Conservation (phyloP, 2,329 filamentous ascomycete species). For the Diaporthe velutina region DNA sequence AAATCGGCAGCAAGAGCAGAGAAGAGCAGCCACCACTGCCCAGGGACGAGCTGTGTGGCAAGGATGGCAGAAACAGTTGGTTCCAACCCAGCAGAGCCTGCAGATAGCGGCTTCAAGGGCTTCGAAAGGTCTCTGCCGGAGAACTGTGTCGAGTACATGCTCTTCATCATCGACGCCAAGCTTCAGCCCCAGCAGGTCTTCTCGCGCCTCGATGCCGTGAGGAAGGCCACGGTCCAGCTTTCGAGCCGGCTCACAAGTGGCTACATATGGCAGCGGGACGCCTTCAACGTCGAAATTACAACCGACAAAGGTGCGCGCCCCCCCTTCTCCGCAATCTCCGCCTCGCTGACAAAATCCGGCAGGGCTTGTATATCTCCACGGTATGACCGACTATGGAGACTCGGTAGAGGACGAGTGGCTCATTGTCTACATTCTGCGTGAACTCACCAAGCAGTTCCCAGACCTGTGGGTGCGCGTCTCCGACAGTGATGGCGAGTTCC, state of each 20-base stretch:
- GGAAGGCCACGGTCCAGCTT: constrained; percentile 76
- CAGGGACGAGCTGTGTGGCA: not conserved
- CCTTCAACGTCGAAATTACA: constrained; percentile 78
- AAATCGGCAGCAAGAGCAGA: not conserved
- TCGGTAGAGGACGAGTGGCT: constrained; percentile 98
- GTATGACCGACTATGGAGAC: constrained; percentile 89
- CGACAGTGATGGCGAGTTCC: constrained; percentile 94
- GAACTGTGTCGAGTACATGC: constrained; percentile 86
- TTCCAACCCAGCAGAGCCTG: constrained; percentile 41
- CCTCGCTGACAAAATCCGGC: constrained; percentile 1
- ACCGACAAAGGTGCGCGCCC: constrained; percentile 65
- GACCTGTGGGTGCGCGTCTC: constrained; percentile 85
- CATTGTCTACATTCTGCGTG: constrained; percentile 88
- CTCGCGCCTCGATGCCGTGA: constrained; percentile 76
- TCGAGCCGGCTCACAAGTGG: constrained; percentile 76
- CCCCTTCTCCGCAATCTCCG: not conserved
- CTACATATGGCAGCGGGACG: constrained; percentile 96
- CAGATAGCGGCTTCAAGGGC: constrained; percentile 46
- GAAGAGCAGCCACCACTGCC: not conserved
- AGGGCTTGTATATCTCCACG: constrained; percentile 76
- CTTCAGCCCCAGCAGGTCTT: constrained; percentile 70
- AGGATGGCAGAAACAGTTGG: constrained; percentile 2
- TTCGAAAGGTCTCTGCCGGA: constrained; percentile 71
- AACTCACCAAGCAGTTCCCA: constrained; percentile 80
- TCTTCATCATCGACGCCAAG: constrained; percentile 76